A percentile compares a stretch with the other conserved stretches of the same genome.
phyloP scores from a whole-genome alignment of 2,329 filamentous ascomycete genomes.

The Exophiala lecanii-corni region DNA sequence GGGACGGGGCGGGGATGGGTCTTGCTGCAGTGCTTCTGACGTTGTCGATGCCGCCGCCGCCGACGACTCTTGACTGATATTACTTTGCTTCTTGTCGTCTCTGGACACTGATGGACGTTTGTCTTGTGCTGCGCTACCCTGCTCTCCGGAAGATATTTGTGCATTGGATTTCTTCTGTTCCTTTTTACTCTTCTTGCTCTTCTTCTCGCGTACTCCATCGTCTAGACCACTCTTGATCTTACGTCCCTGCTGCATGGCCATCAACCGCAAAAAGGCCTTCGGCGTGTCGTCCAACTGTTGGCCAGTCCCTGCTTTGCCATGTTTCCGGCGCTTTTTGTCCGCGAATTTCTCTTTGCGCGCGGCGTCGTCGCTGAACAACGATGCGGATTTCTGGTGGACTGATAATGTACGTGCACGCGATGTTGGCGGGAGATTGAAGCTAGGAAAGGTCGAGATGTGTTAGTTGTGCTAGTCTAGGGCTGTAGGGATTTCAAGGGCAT shows the following conservation, averaged over 20 bases:
- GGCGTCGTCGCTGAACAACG: conserved; percentile 35
- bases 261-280: conserved; percentile 77
- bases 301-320: conserved; percentile 34
- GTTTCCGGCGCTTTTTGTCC: conserved; percentile 31
- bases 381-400: conserved; percentile 34
- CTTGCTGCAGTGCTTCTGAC: too few species aligned
- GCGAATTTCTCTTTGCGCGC: conserved; percentile 31
- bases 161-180: conserved; percentile 26
- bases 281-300: conserved; percentile 69
- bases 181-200: conserved; percentile 46
- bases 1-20: conserved; percentile 17
- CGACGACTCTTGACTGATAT: too few species aligned
- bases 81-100: conserved; percentile 23
- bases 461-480: background rate
- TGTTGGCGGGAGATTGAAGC: conserved; percentile 58
- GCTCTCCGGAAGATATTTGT: too few species aligned
- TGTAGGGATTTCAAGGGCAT: conserved; percentile 35
- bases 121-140: too few species aligned
- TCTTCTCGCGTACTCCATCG: conserved; percentile 49
- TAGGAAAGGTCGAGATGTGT: conserved; percentile 29
- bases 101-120: conserved; percentile 15
- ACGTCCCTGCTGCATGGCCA: conserved; percentile 66
- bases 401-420: conserved; percentile 54
- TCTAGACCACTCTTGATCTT: conserved; percentile 62
- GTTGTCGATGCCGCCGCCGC: too few species aligned